phyloP scores from a whole-genome alignment of 345 rosid genomes.

The Eucalyptus curtisii region DNA sequence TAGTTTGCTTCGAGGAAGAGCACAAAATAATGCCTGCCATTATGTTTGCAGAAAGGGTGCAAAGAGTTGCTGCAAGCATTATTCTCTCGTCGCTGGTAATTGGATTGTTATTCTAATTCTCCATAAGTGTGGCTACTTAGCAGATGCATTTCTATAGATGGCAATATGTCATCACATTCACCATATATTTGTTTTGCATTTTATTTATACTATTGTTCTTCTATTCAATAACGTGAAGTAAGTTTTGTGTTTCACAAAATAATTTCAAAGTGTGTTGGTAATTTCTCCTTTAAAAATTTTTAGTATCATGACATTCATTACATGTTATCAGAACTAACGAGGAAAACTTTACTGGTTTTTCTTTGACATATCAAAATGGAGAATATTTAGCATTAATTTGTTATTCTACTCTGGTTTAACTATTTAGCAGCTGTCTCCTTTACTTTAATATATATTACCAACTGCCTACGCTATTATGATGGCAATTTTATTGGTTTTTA shows the following conservation, averaged over 20 bases:
- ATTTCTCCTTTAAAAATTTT: not conserved
- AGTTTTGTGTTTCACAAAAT: not conserved
- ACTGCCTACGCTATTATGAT: not conserved
- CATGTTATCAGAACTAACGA: not conserved
- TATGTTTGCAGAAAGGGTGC: constrained; percentile 49
- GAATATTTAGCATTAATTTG: not conserved
- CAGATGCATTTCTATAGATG: not conserved
- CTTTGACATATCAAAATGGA: not conserved
- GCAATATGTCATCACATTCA: not conserved
- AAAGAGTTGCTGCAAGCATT: constrained; percentile 49
- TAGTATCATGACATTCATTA: not conserved
- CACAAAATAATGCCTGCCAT: constrained; percentile 79
- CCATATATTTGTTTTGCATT: not conserved
- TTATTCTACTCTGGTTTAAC: not conserved
- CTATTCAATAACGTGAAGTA: not conserved
- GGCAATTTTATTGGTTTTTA: not conserved
- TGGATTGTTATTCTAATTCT: not conserved
- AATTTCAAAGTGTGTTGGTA: not conserved
- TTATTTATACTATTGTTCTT: not conserved
- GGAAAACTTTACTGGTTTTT: not conserved
- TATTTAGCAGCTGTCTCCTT: not conserved
- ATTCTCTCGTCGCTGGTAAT: constrained; percentile 33
- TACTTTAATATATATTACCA: not conserved
- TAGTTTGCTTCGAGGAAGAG: constrained; percentile 73
- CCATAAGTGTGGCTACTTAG: not conserved